Base-by-base conservation (phyloP, 2,329 filamentous ascomycete species). In the Catunica adiposa region DNA sequence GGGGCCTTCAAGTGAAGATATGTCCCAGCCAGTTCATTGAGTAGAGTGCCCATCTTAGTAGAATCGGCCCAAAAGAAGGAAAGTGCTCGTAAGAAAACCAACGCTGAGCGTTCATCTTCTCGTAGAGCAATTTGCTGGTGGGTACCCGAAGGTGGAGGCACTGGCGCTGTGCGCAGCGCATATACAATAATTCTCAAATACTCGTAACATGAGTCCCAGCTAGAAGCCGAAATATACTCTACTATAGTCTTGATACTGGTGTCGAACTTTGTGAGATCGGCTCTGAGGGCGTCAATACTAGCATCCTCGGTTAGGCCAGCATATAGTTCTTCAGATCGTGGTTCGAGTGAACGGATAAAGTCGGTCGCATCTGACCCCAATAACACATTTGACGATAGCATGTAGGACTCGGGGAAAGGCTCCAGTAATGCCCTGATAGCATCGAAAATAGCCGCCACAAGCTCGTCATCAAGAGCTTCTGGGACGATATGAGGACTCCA, bases 1-100 rank as follows among this genome's bases (percentile, higher is more conserved):
- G 74, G 66, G 61, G 78, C 81, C 59, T 78, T 75, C 59, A 84
- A 77, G 64, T 84, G 80, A 48, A 84, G 70, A 64, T 83, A 84
- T 62, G 75, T 80, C 22, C 79, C 79, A 64, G 79, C 82, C 38
- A 84, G 70, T 66, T 85, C 82, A 61, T 83, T 79, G 38, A 84
- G 75, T 54, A 84, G 64, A 20, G 77, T 65, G 40, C 78, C 75
- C 14, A 85, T 70, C 66, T 82, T 83, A 48, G 73, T 70, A 42
- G 71, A 72, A 62, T 84, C 80, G 20, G 83, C 76, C 78, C 79
- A 83, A 61, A 82, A 77, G 62, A 76, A 82, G 15, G 78, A 75
- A 25, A 84, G 68, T 34, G 83, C 70, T 38, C 78, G 73, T 51
- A 84, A 66, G 9, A 77, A 70, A 17, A 79, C 71, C 11, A 83